phyloP scores from a whole-genome alignment of 2,329 filamentous ascomycete genomes.

The Hypoxylon sp. region DNA sequence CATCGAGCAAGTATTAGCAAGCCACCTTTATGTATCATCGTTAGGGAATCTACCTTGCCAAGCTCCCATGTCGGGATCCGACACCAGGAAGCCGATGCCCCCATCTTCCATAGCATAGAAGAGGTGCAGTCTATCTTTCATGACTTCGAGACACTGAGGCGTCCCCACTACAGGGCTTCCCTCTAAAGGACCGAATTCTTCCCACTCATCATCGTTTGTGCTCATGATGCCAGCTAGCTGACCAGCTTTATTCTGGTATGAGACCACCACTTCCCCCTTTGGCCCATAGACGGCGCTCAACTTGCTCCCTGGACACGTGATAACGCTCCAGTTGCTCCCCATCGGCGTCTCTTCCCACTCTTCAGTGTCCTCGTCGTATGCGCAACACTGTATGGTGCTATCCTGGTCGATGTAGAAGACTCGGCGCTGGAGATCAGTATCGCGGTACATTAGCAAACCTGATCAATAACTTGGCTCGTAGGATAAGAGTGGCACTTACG shows the following conservation, averaged over 20 bases:
- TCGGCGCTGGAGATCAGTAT: constrained; percentile 9
- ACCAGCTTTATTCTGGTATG: constrained; percentile 24
- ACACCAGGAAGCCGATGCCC: constrained; percentile 13
- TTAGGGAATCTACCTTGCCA: constrained; percentile 19
- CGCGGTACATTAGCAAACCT: constrained; percentile 1
- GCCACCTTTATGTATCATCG: background rate
- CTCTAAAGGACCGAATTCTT: constrained; percentile 16
- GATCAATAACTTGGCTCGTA: background rate
- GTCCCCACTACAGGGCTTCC: constrained; percentile 16
- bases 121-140: constrained; percentile 20
- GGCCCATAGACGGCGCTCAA: constrained; percentile 16
- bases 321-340: constrained; percentile 20
- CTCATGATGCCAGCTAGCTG: constrained; percentile 19
- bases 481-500: background rate
- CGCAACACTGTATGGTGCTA: constrained; percentile 19
- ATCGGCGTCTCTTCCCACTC: constrained; percentile 30
- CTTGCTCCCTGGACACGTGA: constrained; percentile 15
- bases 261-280: constrained; percentile 20
- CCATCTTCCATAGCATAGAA: constrained; percentile 19
- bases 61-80: constrained; percentile 3
- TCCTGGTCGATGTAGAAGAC: constrained; percentile 26
- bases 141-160: constrained; percentile 26
- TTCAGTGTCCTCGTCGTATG: constrained; percentile 26
- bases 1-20: constrained; percentile 2
- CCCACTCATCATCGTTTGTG: constrained; percentile 8